Evolutionary conservation across 345 rosid genomes (phyloP), one percentile per base, ranked within the genome.

Genomic region (Brassica juncea): DNA sequence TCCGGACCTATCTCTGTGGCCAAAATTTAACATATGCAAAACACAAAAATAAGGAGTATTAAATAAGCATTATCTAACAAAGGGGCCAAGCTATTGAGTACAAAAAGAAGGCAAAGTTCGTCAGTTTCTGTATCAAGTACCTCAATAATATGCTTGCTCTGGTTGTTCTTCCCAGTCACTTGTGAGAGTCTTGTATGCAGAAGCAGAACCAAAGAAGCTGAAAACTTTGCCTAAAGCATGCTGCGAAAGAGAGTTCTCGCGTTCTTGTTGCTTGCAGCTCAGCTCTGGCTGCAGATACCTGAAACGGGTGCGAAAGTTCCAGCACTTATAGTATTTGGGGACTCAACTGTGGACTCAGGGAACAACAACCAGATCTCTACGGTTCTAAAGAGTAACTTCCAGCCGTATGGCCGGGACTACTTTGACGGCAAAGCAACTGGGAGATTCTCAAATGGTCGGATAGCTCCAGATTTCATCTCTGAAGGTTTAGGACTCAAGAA

Each of bases 361-460:
- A 91, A 93, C 86, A 94, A 94, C 82, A 94, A 94, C 77, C 81
- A 80, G 54, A 85, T 94, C 16, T 77, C 90, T 5, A 92, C 98
- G 2, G 58, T 89, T 10, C 74, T 82, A 8, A 91, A 85, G 86
- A 89, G 98, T 84, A 90, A 94, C 16, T 92, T 91, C 54, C 25
- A 57, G 73, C 98, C 97, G 0, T 93, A 93, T 66, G 98, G 98
- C 39, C 84, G 97, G 2, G 95, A 93, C 81, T 93, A 82, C 82
- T 55, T 62, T 0, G 92, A 80, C 0, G 86, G 92, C 0, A 74
- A 83, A 78, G 89, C 98, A 8, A 93, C 97, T 0, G 95, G 95
- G 25, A 83, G 95, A 68, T 93, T 93, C 76, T 93, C 87, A 73
- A 91, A 93, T 37, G 95, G 97, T 35, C 86, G 91, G 64, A 82